phyloP scores from a whole-genome alignment of 352 stramenopile species.

The Pythium dissotocum region DNA sequence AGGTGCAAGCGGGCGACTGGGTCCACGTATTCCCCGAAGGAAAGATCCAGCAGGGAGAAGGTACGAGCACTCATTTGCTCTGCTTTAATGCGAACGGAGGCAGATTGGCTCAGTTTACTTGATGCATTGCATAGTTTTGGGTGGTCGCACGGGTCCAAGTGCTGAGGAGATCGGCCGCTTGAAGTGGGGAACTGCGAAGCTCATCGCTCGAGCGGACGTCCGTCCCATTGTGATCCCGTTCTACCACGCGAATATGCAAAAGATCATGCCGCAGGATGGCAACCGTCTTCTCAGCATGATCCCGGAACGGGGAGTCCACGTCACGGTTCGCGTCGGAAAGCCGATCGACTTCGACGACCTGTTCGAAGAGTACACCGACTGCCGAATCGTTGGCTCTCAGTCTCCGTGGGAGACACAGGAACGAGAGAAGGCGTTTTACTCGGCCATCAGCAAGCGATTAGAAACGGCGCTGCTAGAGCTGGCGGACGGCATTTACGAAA shows the following conservation, averaged over 20 bases:
- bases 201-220: constrained; percentile 75
- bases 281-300: constrained; percentile 75
- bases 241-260: constrained; percentile 88
- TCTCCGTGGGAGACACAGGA: constrained; percentile 63
- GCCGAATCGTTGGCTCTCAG: constrained; percentile 43
- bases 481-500: constrained; percentile 36
- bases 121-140: constrained; percentile 42
- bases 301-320: constrained; percentile 46
- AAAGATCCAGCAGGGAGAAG: constrained; percentile 70
- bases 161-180: constrained; percentile 73
- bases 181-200: constrained; percentile 89
- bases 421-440: constrained; percentile 76
- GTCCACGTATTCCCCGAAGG: constrained; percentile 90
- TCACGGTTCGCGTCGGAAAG: constrained; percentile 67
- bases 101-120: background rate
- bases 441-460: constrained; percentile 85
- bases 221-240: constrained; percentile 79
- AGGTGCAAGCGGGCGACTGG: constrained; percentile 76
- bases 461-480: constrained; percentile 71
- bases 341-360: constrained; percentile 85
- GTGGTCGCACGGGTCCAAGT: constrained; percentile 57
- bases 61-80: constrained; percentile 29
- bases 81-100: background rate
- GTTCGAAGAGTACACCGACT: constrained; percentile 56
- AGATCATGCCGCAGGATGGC: constrained; percentile 85